Conservation (phyloP, 2,329 filamentous ascomycete genomes). For the Mollisia scopiformis region DNA sequence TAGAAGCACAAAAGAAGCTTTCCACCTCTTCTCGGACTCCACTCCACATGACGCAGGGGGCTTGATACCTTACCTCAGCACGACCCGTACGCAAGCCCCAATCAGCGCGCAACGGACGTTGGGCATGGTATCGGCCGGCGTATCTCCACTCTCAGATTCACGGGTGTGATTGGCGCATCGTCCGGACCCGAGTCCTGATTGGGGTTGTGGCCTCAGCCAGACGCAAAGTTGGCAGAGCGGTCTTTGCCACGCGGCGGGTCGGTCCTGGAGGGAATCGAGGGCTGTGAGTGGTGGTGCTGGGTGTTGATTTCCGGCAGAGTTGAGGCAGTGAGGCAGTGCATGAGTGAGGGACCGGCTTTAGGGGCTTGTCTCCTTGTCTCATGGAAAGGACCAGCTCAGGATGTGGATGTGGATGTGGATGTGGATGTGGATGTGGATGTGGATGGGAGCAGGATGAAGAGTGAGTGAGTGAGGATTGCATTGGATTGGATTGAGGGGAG, state of each 20-base stretch:
- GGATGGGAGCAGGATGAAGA: not conserved
- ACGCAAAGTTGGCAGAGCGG: slow-evolving; percentile 1
- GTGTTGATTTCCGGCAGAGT: not conserved
- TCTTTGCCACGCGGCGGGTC: slow-evolving; percentile 16
- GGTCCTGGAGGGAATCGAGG: not conserved
- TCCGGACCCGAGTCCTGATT: not conserved
- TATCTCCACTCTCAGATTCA: not conserved
- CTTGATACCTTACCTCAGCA: not conserved
- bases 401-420: no score
- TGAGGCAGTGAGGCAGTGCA: slow-evolving; percentile 14
- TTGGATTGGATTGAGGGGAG: not conserved
- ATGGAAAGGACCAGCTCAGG: not conserved
- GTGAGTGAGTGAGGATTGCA: not conserved
- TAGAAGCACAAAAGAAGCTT: slow-evolving; percentile 1
- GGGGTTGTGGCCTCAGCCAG: not conserved
- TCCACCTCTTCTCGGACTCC: no score
- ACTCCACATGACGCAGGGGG: not conserved
- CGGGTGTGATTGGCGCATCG: not conserved
- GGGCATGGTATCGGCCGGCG: not conserved
- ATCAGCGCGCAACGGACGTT: not conserved
- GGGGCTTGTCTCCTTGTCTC: slow-evolving; percentile 4
- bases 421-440: no score
- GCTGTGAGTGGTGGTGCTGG: not conserved
- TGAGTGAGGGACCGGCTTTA: not conserved
- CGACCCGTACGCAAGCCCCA: not conserved